Conservation (phyloP, 2,329 filamentous ascomycete species). For the Dothiorella sarmentorum region DNA sequence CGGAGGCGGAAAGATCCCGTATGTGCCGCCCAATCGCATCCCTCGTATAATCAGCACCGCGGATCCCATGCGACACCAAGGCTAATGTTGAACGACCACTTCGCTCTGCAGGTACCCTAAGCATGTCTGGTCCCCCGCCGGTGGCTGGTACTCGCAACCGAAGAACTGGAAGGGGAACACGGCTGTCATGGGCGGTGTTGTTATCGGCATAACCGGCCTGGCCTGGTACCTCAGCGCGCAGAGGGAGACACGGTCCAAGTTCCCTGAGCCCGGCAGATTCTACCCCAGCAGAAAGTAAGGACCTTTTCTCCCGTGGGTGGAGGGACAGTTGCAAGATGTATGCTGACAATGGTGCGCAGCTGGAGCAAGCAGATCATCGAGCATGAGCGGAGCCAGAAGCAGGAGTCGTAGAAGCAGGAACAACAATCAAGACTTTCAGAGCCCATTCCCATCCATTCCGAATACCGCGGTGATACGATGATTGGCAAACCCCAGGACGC, state of each 20-base stretch:
- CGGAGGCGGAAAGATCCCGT: constrained; percentile 69
- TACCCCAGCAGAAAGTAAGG: constrained; percentile 79
- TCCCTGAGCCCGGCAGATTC: constrained; percentile 74
- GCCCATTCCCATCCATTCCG: background rate
- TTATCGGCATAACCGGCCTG: constrained; percentile 65
- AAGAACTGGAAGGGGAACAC: constrained; percentile 96
- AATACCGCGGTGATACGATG: background rate
- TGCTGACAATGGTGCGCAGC: constrained; percentile 42
- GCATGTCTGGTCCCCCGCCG: constrained; percentile 98
- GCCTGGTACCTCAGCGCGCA: constrained; percentile 72
- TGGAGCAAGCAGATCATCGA: constrained; percentile 72
- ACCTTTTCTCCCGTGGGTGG: constrained; percentile 4
- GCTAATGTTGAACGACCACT: background rate
- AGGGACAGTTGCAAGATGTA: background rate
- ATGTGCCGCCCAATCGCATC: constrained; percentile 26
- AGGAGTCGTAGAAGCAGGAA: constrained; percentile 17
- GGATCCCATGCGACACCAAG: constrained; percentile 6
- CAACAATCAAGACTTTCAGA: background rate
- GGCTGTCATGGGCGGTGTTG: constrained; percentile 64
- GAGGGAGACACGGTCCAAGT: constrained; percentile 67
- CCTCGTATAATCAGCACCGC: constrained; percentile 22
- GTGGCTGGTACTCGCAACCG: constrained; percentile 96
- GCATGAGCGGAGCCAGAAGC: constrained; percentile 56
- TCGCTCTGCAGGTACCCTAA: constrained; percentile 74
- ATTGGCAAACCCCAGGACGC: background rate